A percentile compares a stretch with the other conserved stretches of the same genome.
phyloP scores from a whole-genome alignment of 75 land plant genomes.

The Picea sitchensis region DNA sequence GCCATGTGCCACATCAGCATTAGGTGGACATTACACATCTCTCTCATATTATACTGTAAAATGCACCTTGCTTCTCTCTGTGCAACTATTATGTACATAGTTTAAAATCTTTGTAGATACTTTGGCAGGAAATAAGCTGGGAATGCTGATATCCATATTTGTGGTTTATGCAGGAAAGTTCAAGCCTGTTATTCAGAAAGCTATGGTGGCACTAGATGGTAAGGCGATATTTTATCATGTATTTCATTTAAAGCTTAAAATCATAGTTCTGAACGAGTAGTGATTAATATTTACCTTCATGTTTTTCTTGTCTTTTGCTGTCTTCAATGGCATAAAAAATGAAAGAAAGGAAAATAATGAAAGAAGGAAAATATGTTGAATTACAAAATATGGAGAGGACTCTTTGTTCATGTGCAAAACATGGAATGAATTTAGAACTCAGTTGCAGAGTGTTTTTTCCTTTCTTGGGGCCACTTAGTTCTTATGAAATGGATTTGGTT shows the following conservation, averaged over 20 bases:
- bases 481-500: not conserved
- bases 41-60: too few relatives aligned
- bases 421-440: not conserved
- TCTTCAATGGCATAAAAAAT: not conserved
- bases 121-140: not conserved
- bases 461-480: not conserved
- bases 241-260: not conserved
- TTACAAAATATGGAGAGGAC: too few relatives aligned
- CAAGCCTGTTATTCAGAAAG: slow-evolving; percentile 99
- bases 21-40: too few relatives aligned
- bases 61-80: too few relatives aligned
- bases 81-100: too few relatives aligned
- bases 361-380: too few relatives aligned
- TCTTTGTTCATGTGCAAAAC: too few relatives aligned
- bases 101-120: too few relatives aligned
- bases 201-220: slow-evolving; percentile 99
- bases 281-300: not conserved
- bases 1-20: too few relatives aligned
- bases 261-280: not conserved
- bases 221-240: not conserved
- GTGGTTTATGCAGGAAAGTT: slow-evolving; percentile 65
- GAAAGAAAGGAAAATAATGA: too few relatives aligned
- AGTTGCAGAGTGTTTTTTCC: too few relatives aligned
- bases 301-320: not conserved
- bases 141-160: not conserved